Conservation (phyloP, 768 basidiomycete species). For the Lactarius indigo region DNA sequence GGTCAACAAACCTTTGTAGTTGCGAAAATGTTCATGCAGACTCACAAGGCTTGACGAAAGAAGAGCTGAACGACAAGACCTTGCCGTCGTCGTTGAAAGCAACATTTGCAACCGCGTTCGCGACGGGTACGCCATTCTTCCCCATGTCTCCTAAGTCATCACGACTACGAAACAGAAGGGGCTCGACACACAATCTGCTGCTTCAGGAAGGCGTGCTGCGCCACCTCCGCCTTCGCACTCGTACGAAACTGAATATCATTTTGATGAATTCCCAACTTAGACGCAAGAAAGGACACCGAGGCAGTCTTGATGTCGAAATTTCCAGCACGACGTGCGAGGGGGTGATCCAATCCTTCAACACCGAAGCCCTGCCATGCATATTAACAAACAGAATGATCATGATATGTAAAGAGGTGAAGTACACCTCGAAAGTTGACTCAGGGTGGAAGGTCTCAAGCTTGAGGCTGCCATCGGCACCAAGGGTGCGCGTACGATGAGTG, state of each 20-base stretch:
- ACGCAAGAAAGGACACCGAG: conserved; percentile 28
- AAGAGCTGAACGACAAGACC: conserved; percentile 43
- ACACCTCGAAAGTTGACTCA: conserved; percentile 30
- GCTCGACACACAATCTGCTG: conserved; percentile 27
- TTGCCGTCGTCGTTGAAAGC: conserved; percentile 41
- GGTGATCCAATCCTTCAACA: conserved; percentile 27
- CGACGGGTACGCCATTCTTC: conserved; percentile 36
- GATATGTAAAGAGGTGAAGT: background rate
- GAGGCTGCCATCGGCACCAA: conserved; percentile 21
- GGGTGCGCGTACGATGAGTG: conserved; percentile 26
- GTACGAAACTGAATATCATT: conserved; percentile 25
- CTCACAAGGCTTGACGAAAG: conserved; percentile 44
- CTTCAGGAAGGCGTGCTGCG: conserved; percentile 26
- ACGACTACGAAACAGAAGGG: background rate
- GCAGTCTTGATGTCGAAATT: conserved; percentile 27
- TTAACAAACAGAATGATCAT: background rate
- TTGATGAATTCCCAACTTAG: conserved; percentile 24
- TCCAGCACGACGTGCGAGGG: conserved; percentile 27
- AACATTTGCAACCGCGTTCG: conserved; percentile 45
- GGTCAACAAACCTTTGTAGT: background rate
- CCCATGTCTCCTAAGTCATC: background rate
- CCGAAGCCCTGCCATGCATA: conserved; percentile 28
- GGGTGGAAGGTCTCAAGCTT: conserved; percentile 31
- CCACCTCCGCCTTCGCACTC: conserved; percentile 23
- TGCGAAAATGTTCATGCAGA: background rate